phyloP scores from a whole-genome alignment of 1,139 yeast species.

The Suhomyces panamericanus region DNA sequence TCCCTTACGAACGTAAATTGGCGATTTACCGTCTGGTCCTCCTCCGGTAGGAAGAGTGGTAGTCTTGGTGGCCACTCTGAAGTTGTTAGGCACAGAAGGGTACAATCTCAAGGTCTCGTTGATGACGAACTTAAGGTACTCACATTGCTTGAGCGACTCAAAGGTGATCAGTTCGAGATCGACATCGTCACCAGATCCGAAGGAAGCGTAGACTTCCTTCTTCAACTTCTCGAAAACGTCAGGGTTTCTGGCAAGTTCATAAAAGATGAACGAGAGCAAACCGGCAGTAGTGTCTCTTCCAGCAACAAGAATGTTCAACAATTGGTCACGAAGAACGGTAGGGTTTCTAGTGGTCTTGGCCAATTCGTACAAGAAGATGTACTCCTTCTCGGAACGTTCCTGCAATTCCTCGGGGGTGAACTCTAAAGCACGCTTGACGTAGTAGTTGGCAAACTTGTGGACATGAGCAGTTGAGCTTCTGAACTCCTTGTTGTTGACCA shows the following conservation, averaged over 20 bases:
- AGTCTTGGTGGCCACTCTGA: constrained; percentile 24
- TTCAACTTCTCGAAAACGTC: constrained; percentile 40
- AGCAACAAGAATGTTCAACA: constrained; percentile 52
- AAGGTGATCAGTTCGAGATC: constrained; percentile 20
- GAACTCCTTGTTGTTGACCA: constrained; percentile 35
- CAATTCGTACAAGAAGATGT: constrained; percentile 52
- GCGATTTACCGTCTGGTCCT: constrained; percentile 21
- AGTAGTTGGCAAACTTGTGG: constrained; percentile 34
- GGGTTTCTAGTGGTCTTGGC: constrained; percentile 53
- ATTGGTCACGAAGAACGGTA: constrained; percentile 49
- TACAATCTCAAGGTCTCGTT: constrained; percentile 27
- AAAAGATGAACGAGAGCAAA: constrained; percentile 47
- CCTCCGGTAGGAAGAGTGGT: constrained; percentile 29
- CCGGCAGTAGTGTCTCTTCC: constrained; percentile 63
- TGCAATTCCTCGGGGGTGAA: constrained; percentile 32
- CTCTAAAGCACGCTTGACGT: constrained; percentile 22
- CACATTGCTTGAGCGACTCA: constrained; percentile 27
- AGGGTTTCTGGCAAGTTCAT: constrained; percentile 48
- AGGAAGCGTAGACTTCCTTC: constrained; percentile 32
- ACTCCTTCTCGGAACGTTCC: constrained; percentile 37
- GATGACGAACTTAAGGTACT: constrained; percentile 26
- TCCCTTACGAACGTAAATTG: constrained; percentile 25
- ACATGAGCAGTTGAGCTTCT: constrained; percentile 27
- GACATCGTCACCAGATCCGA: constrained; percentile 31
- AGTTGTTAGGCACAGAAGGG: constrained; percentile 29